A percentile compares a stretch with the other conserved stretches of the same genome.
These are phyloP conservation scores for Arachis monticola DNA, from an alignment of 331 rosid species.

Conservation along the genomic window DNA sequence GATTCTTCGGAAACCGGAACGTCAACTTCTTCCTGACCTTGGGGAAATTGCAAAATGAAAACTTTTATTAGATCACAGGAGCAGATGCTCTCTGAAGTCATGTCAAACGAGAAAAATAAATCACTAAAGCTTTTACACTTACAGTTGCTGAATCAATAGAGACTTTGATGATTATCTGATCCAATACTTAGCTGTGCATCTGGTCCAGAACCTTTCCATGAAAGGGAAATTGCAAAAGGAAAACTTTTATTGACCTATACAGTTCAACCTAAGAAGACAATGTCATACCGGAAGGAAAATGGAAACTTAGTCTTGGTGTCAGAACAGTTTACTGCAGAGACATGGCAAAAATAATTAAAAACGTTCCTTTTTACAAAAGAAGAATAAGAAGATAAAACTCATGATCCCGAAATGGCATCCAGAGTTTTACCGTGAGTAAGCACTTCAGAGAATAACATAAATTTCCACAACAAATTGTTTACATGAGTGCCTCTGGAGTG, in stretches of 20 bases:
- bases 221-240: constrained; percentile 72
- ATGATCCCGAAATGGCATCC: no score
- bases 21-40: constrained; percentile 80
- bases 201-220: constrained; percentile 82
- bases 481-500: no score
- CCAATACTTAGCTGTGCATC: constrained; percentile 60
- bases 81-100: not conserved
- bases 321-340: no score
- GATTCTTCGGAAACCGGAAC: constrained; percentile 73
- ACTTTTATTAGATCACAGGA: not conserved
- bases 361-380: no score
- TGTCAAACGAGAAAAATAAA: not conserved
- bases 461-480: no score
- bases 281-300: not conserved
- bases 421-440: no score
- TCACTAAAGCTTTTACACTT: constrained; percentile 42
- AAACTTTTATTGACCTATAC: constrained; percentile 82
- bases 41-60: not conserved
- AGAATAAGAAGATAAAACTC: not conserved
- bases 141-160: constrained; percentile 79
- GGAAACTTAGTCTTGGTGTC: no score
- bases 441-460: not conserved
- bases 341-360: no score
- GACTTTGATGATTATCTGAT: constrained; percentile 58
- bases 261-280: constrained; percentile 1